These are phyloP conservation scores for Gelatoporia subvermispora DNA, from an alignment of 768 basidiomycete species.

Conservation along the genomic window DNA sequence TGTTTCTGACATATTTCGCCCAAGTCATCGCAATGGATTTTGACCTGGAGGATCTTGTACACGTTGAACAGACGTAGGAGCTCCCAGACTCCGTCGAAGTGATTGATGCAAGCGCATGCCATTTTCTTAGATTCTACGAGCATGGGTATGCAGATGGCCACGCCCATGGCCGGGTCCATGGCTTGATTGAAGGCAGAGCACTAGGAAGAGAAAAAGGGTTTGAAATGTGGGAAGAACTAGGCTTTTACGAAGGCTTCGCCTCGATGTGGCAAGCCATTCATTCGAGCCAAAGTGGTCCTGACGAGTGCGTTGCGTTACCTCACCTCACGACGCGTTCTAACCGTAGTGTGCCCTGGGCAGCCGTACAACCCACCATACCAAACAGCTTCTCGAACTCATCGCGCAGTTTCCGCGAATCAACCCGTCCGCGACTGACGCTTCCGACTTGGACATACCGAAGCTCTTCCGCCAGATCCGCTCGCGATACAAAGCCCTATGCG, in stretches of 20 bases:
- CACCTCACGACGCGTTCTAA: neutral
- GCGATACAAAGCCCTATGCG: conserved; percentile 82
- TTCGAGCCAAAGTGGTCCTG: conserved; percentile 32
- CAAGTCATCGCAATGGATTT: conserved; percentile 13
- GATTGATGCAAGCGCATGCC: neutral
- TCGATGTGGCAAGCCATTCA: conserved; percentile 58
- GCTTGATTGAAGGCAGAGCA: conserved; percentile 85
- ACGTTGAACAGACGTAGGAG: conserved; percentile 27
- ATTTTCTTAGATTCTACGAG: conserved; percentile 64
- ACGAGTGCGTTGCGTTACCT: conserved; percentile 41
- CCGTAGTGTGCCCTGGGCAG: conserved; percentile 25
- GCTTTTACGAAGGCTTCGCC: conserved; percentile 88
- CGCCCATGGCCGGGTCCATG: conserved; percentile 84
- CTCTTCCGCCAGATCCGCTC: conserved; percentile 84
- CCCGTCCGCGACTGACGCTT: conserved; percentile 44
- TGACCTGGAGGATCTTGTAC: conserved; percentile 25
- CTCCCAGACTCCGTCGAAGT: too few species aligned
- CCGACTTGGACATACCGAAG: conserved; percentile 65
- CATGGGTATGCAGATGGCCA: conserved; percentile 73
- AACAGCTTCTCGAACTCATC: conserved; percentile 66
- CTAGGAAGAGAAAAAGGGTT: conserved; percentile 88
- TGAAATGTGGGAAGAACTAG: conserved; percentile 97
- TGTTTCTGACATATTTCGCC: too few species aligned
- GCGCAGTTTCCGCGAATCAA: conserved; percentile 74
- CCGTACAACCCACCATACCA: conserved; percentile 58